A percentile compares a stretch with the other conserved stretches of the same genome.
phyloP scores from a whole-genome alignment of 192 early-diverging fungal genomes.

The Backusella sp. region DNA sequence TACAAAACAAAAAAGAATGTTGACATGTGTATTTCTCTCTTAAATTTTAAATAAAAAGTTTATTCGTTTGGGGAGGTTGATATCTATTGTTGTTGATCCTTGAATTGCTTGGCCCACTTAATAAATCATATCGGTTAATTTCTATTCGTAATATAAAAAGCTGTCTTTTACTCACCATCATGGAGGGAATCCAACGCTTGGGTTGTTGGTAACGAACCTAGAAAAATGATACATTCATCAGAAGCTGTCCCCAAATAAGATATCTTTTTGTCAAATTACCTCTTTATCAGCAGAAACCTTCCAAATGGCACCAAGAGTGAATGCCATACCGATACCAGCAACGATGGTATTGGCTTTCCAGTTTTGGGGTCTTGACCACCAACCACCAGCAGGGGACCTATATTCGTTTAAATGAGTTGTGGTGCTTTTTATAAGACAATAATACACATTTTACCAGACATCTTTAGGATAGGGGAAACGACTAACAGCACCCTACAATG shows the following conservation, averaged over 20 bases:
- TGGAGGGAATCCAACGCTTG: constrained; percentile 50
- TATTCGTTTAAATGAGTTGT: not conserved
- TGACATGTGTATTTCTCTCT: no score
- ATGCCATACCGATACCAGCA: constrained; percentile 35
- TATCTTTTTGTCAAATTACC: constrained; percentile 20
- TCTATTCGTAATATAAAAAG: no score
- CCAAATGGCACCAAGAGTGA: constrained; percentile 37
- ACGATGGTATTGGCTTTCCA: constrained; percentile 48
- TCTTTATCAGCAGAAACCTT: constrained; percentile 42
- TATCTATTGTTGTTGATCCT: constrained; percentile 26
- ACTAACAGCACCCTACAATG: constrained; percentile 21
- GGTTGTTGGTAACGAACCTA: constrained; percentile 44
- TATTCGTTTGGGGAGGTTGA: not conserved
- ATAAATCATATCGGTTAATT: not conserved
- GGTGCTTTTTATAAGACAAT: not conserved
- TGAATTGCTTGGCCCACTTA: constrained; percentile 47
- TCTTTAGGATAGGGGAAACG: constrained; percentile 27
- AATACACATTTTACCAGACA: constrained; percentile 12
- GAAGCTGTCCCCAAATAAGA: not conserved
- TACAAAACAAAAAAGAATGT: no score
- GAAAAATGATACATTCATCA: not conserved
- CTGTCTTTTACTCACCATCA: constrained; percentile 36
- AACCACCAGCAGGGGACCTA: constrained; percentile 48
- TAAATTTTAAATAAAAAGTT: not conserved
- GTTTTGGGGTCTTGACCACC: constrained; percentile 45